Evolutionary conservation across 805 yeast species (phyloP), one percentile per base, ranked within the genome.

Genomic region (Ogataea degrootiae): DNA sequence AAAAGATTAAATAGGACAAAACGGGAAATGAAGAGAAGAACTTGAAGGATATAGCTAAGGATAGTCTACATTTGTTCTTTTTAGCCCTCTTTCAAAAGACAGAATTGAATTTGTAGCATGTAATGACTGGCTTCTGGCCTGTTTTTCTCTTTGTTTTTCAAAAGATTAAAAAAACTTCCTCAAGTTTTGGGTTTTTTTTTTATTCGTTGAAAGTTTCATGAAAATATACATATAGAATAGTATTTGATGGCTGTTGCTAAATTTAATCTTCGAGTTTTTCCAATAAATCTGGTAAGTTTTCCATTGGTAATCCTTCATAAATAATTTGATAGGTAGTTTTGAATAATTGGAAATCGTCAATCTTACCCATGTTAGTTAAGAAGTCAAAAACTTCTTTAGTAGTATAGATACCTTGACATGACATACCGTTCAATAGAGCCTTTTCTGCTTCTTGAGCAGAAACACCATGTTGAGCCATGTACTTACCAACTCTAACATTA

Each of bases 351-450:
- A 85, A 92, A 54, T 90, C 94, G 43, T 73, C 73, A 50, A 72
- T 62, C 63, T 76, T 69, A 46, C 71, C 68, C 61, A 73, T 75
- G 53, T 74, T 75, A 37, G 67, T 73, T 63, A 88, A 77, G 66
- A 90, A 81, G 60, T 87, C 95, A 68, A 89, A 87, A 40, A 94
- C 97, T 74, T 94, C 99, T 65, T 79, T 81, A 47, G 91, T 78
- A 37, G 99, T 94, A 62, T 86, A 79, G 49, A 91, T 77, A 69
- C 99, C 99, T 74, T 94, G 99, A 49, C 97, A 96, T 41, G 94
- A 84, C 75, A 91, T 97, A 44, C 99, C 99, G 66, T 94, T 90
- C 58, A 94, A 75, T 58, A 94, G 73, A 64, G 78, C 86, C 69
- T 80, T 82, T 72, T 94, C 99, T 47, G 94, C 85, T 60, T 83